Conservation (phyloP, 176 grass and related monocot genomes). For the Aegilops tauschii region DNA sequence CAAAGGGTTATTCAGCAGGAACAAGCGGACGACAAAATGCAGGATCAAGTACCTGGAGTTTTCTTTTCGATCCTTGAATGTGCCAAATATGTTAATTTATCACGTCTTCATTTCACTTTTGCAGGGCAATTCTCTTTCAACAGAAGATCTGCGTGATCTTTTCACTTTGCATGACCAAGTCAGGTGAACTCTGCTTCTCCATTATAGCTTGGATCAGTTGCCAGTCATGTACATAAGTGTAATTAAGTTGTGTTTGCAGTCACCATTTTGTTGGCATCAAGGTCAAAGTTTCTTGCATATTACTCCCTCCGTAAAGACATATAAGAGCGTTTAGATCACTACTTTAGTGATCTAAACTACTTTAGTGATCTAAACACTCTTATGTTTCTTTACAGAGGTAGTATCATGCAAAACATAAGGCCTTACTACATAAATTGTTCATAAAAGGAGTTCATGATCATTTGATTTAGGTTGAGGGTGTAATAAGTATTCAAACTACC, state of each 20-base stretch:
- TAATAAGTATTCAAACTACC: background rate
- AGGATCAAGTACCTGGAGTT: constrained; percentile 48
- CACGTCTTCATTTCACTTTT: constrained; percentile 28
- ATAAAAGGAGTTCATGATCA: background rate
- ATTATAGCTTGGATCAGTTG: constrained; percentile 13
- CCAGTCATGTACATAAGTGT: background rate
- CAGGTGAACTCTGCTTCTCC: constrained; percentile 48
- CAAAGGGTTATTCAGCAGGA: constrained; percentile 94
- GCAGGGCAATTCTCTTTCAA: constrained; percentile 84
- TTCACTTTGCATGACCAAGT: constrained; percentile 84
- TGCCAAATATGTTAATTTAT: constrained; percentile 23
- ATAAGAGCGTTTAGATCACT: too few relatives aligned
- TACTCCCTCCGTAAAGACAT: background rate
- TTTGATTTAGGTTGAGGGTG: background rate
- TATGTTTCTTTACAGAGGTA: too few relatives aligned
- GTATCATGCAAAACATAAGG: background rate
- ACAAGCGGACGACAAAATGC: constrained; percentile 51
- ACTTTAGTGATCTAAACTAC: too few relatives aligned
- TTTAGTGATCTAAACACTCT: too few relatives aligned
- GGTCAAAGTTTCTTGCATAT: background rate
- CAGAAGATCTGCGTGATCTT: constrained; percentile 89
- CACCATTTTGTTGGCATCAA: constrained; percentile 21
- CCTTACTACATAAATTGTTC: background rate
- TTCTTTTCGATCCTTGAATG: constrained; percentile 1
- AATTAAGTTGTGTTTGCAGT: background rate